Base-by-base conservation (phyloP, 1,284 basidiomycete species). In the Leucoagaricus sp. region DNA sequence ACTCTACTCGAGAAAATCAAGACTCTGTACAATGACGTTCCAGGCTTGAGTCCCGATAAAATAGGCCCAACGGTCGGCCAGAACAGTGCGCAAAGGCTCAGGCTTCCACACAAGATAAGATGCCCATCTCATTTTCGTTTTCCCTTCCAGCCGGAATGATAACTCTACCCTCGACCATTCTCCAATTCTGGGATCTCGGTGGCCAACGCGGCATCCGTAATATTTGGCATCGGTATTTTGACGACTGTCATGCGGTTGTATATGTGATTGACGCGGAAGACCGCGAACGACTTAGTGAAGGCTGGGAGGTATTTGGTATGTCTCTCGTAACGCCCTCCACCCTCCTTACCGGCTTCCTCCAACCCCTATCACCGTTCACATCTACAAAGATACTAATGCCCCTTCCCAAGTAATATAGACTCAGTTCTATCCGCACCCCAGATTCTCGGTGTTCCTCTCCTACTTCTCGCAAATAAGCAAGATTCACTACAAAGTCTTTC, bases 61-160 rank as follows among this genome's bases (percentile, higher is more conserved):
- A 96, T 98, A 65, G 93, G 84, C 0, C 95, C 95, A 0, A 97
- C 95, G 0, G 91, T 98, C 1, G 94, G 94, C 0, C 94, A 97
- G 73, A 97, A 97, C 72, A 96, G 94, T 96, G 83, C 70, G 68
- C 54, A 10, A 40, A 31, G 9, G 23, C 31, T 53, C 25, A 15
- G 26, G 25, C 44, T 40, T 41, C 33, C 40, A 49, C 47, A 34
- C 2, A 21, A 19, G 19, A 40, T n/a, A n/a, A n/a, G 7, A 31
- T 25, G 12, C 7, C 28, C 19, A 44, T 29, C 33, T 45, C 33
- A 51, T 33, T 21, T 40, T 25, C 26, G 40, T 38, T 26, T 6
- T 45, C 49, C 23, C 4, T 33, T 29, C 9, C 65, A 97, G 94
- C 91, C 72, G 95, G 94, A 40, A 93, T 93, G 69, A 94, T 96